Conservation (phyloP, 257 asterid genomes). For the Solanum bulbocastanum region DNA sequence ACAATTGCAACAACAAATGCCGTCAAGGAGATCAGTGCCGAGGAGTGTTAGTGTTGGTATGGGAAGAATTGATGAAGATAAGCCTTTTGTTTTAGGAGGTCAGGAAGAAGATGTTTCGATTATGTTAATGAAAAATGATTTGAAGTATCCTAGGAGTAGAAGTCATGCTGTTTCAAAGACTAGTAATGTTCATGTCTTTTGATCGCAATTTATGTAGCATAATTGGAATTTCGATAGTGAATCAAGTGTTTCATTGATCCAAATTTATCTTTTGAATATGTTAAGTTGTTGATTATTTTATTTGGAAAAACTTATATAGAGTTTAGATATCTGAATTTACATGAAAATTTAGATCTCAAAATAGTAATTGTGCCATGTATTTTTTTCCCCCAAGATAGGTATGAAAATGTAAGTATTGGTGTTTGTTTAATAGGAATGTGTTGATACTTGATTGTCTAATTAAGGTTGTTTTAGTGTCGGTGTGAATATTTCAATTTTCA, state of each 20-base stretch:
- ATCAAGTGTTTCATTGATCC: not conserved
- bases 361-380: not conserved
- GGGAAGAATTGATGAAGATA: constrained; percentile 85
- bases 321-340: not conserved
- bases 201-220: not conserved
- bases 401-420: not conserved
- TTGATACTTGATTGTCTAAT: not conserved
- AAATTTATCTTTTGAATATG: not conserved
- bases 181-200: not conserved
- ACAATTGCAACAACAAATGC: not conserved
- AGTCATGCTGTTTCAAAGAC: constrained; percentile 41
- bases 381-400: not conserved
- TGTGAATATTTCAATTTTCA: not conserved
- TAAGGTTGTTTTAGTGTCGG: not conserved
- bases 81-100: constrained; percentile 32
- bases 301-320: not conserved
- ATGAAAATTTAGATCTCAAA: not conserved
- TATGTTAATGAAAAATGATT: constrained; percentile 14
- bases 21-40: constrained; percentile 29
- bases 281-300: not conserved
- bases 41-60: constrained; percentile 67
- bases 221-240: not conserved
- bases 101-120: not conserved
- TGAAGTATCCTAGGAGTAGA: constrained; percentile 44
- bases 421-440: not conserved